Evolutionary conservation across 768 basidiomycete species (phyloP), one percentile per base, ranked within the genome.

Genomic region (Russula earlei): DNA sequence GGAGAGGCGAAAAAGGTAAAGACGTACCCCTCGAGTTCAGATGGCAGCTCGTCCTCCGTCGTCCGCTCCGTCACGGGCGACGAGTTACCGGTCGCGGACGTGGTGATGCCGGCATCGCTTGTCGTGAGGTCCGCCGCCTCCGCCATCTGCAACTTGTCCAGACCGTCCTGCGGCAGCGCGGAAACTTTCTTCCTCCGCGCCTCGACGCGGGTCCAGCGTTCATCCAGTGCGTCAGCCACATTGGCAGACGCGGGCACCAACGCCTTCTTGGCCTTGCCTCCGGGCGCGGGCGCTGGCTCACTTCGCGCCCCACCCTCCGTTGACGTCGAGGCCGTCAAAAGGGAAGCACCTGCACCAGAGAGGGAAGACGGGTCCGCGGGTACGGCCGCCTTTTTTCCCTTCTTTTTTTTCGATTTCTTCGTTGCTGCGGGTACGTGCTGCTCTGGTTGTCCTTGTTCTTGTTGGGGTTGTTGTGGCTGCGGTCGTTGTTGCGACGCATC

Each of bases 181-280:
- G 27, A 7, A 3, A 43, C 19, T 19, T 56, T 60, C 64, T 61
- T 72, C 52, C 70, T 73, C n/a, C 71, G 72, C 27, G 76, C 70
- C 59, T 79, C 77, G n/a, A 87, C 81, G 53, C 81, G 82, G 20
- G 85, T 87, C 86, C 86, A 87, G 5, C 82, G 81, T 33, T 76
- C 73, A 60, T 85, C 82, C 56, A 79, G 11, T 14, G 10, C 79
- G 17, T 68, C 54, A 15, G 66, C 65, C 19, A 63, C 59, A 4
- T 63, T 63, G 3, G 64, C 48, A 4, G 57, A 54, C 25, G 52
- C 54, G 41, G 60, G 57, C 22, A 63, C 29, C 59, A 49, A 69
- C 64, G 15, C 70, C 74, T 41, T 68, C 67, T 54, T 74, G 69
- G 54, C 15, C 53, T 64, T 59, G 4, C 58, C 52, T 22, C 34